Evolutionary conservation across 768 basidiomycete genomes (phyloP), one percentile per base, ranked within the genome.

Genomic region (Mycena rebaudengoi): DNA sequence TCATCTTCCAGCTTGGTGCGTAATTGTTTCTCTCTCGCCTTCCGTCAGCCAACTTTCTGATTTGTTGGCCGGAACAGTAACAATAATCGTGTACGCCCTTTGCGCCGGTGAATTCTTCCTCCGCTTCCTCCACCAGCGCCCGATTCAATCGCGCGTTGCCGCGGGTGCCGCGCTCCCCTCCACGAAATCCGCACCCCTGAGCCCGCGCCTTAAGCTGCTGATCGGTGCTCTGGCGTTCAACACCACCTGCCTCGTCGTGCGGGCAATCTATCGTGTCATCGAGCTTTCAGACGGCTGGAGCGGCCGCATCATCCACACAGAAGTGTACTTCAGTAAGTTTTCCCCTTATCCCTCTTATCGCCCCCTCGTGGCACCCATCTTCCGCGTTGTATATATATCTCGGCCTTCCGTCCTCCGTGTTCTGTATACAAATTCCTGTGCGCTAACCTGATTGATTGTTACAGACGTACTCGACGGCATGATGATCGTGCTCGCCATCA

Each of bases 81-180:
- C 62, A 7, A 66, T 69, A 13, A 48, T 58, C n/a, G 58, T 29
- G 1, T 69, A 66, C 53, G 62, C 51, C 39, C 1, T 66, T 28
- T 84, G 82, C 71, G 81, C 26, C 72, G 64, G 21, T 80, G 84
- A 59, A 80, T 86, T 68, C 73, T 77, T 54, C 71, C 81, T 58
- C 80, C 85, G 65, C 61, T 83, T 49, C 59, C 26, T 64, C n/a
- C 18, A 39, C 5, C 45, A 63, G 43, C 57, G 57, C 1, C 64
- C 64, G n/a, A n/a, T n/a, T n/a, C 43, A 12, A 26, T 52, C 49
- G 43, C 7, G 6, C 1, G 13, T 5, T 28, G 14, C 18, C 18
- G n/a, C 16, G 25, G 60, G 25, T n/a, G 12, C 48, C 10, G 16
- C 35, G 26, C 28, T 7, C n/a, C 49, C 23, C 45, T 2, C 11